These are phyloP conservation scores for Ampelomyces quisqualis DNA, from an alignment of 2,329 filamentous ascomycete species.

Conservation along the genomic window DNA sequence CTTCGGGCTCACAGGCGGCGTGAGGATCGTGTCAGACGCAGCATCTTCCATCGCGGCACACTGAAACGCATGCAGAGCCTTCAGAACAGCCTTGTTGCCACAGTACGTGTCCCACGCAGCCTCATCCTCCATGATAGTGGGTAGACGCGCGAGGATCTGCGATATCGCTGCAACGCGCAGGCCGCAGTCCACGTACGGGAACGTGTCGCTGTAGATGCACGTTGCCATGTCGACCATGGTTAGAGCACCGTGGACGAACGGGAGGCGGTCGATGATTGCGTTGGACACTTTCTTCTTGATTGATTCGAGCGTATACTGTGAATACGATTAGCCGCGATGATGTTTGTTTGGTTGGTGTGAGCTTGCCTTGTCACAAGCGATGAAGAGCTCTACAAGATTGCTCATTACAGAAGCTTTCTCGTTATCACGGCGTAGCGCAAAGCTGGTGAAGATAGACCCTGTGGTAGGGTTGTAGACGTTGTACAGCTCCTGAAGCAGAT, in stretches of 20 bases:
- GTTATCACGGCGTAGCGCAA: constrained; percentile 11
- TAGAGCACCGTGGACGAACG: constrained; percentile 17
- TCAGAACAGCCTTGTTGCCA: constrained; percentile 12
- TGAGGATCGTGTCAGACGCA: neutral
- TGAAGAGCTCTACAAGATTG: constrained; percentile 17
- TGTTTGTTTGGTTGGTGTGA: neutral
- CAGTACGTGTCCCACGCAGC: constrained; percentile 15
- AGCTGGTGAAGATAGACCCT: constrained; percentile 23
- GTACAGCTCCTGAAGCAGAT: constrained; percentile 23
- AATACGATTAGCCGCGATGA: neutral
- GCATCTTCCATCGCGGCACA: constrained; percentile 4
- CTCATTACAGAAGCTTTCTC: constrained; percentile 19
- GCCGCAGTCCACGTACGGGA: constrained; percentile 16
- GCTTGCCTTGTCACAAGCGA: constrained; percentile 26
- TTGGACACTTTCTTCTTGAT: constrained; percentile 16
- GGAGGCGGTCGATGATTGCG: constrained; percentile 23
- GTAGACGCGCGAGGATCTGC: constrained; percentile 11
- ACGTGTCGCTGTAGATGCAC: constrained; percentile 7
- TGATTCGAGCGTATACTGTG: constrained; percentile 22
- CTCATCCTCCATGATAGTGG: constrained; percentile 11
- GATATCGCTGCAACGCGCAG: constrained; percentile 16
- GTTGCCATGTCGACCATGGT: constrained; percentile 17
- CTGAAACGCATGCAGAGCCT: constrained; percentile 11
- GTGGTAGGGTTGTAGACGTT: constrained; percentile 17
- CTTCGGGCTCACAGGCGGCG: neutral